These are phyloP conservation scores for Martiniozyma asiatica DNA, from an alignment of 1,139 yeast species.

Conservation along the genomic window DNA sequence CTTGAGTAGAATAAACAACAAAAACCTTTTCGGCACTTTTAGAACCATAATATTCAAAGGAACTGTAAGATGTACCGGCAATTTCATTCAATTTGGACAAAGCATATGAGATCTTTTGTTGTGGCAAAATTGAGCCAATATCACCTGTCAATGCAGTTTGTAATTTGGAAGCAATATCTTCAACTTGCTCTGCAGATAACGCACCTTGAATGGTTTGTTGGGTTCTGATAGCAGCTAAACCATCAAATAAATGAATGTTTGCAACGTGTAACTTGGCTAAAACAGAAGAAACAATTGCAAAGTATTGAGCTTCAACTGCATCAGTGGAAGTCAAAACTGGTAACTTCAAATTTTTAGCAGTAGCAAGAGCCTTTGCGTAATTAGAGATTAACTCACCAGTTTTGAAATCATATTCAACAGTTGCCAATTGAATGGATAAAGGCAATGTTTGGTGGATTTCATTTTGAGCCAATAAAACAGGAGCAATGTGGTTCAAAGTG, in stretches of 20 bases:
- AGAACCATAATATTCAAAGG: slow-evolving; percentile 64
- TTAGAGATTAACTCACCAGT: slow-evolving; percentile 48
- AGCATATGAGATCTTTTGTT: slow-evolving; percentile 33
- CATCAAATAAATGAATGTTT: slow-evolving; percentile 67
- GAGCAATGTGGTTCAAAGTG: slow-evolving; percentile 58
- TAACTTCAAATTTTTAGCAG: slow-evolving; percentile 53
- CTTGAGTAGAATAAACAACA: slow-evolving; percentile 67
- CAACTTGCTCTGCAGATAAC: slow-evolving; percentile 34
- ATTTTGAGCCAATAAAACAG: slow-evolving; percentile 29
- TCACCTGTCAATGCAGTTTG: slow-evolving; percentile 20
- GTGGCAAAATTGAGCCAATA: slow-evolving; percentile 16
- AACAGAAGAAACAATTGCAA: slow-evolving; percentile 54
- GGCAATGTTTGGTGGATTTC: slow-evolving; percentile 36
- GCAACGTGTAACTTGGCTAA: slow-evolving; percentile 48
- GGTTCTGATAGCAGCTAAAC: slow-evolving; percentile 53
- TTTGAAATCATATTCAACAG: slow-evolving; percentile 52
- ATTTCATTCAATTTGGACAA: slow-evolving; percentile 43
- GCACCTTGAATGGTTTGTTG: slow-evolving; percentile 38
- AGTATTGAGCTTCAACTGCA: slow-evolving; percentile 53
- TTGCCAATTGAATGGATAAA: slow-evolving; percentile 61
- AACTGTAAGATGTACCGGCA: slow-evolving; percentile 41
- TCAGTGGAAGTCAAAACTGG: slow-evolving; percentile 65
- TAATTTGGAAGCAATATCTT: slow-evolving; percentile 30
- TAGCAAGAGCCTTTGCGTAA: slow-evolving; percentile 50
- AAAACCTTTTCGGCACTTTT: slow-evolving; percentile 54